Percentiles rank a stretch among this genome's conserved stretches.
Evolutionary conservation across 345 rosid genomes (phyloP).

Genomic region (Ceriops tagal): DNA sequence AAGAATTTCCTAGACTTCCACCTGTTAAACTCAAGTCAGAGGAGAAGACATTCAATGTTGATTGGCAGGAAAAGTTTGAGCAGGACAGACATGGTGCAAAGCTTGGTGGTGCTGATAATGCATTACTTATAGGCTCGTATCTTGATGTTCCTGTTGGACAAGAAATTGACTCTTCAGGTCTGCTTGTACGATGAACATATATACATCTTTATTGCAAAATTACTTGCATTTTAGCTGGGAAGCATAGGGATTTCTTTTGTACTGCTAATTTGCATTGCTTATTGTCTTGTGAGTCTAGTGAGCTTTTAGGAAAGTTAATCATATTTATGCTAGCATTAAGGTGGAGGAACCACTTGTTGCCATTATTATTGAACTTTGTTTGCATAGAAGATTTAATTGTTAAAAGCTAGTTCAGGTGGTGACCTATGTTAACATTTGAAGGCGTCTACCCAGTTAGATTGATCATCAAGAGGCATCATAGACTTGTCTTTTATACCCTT

Average conservation of each 20-base stretch:
- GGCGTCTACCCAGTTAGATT: background rate
- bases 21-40: slow-evolving; percentile 96
- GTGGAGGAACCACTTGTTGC: background rate
- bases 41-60: slow-evolving; percentile 60
- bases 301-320: background rate
- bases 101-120: slow-evolving; percentile 54
- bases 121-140: slow-evolving; percentile 78
- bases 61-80: slow-evolving; percentile 89
- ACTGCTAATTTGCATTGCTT: background rate
- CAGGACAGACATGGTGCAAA: slow-evolving; percentile 55
- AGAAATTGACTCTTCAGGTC: slow-evolving; percentile 89
- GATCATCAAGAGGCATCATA: background rate
- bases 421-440: background rate
- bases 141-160: slow-evolving; percentile 94
- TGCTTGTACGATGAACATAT: slow-evolving; percentile 18
- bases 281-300: no score
- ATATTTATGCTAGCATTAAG: background rate
- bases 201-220: background rate
- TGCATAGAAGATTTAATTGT: background rate
- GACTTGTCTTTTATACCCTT: background rate
- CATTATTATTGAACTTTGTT: background rate
- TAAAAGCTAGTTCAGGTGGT: background rate
- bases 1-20: slow-evolving; percentile 90
- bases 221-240: background rate
- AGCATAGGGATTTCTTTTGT: background rate